phyloP scores from a whole-genome alignment of 257 asterid species.

The Gentiana straminea region DNA sequence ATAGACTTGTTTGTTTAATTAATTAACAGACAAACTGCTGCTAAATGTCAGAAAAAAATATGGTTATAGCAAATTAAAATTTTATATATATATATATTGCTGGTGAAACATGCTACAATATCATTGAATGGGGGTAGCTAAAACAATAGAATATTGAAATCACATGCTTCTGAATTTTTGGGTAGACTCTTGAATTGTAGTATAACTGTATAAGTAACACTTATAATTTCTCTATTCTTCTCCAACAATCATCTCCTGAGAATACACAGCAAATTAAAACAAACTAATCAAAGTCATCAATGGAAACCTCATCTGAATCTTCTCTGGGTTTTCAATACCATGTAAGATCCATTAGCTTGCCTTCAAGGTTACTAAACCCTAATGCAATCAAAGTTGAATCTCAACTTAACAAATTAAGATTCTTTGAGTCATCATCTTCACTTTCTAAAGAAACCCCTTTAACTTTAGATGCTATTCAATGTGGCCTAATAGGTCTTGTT shows the following conservation, averaged over 20 bases:
- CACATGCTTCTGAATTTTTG: constrained; percentile 31
- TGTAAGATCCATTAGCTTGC: constrained; percentile 69
- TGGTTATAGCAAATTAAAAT: constrained; percentile 4
- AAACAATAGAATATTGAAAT: constrained; percentile 16
- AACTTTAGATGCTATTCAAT: constrained; percentile 25
- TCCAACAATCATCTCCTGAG: neutral
- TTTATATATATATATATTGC: constrained; percentile 16
- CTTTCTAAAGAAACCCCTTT: constrained; percentile 7
- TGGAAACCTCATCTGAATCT: constrained; percentile 33
- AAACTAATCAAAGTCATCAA: neutral
- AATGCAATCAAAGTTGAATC: constrained; percentile 34
- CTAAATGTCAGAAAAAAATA: constrained; percentile 25
- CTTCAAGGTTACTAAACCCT: constrained; percentile 47
- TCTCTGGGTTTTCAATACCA: constrained; percentile 22
- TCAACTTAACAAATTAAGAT: constrained; percentile 34
- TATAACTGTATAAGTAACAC: neutral
- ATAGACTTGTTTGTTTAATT: no score
- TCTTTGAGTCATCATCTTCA: constrained; percentile 9
- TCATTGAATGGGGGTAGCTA: constrained; percentile 11
- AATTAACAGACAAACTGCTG: constrained; percentile 1
- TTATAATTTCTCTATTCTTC: neutral
- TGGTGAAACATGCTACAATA: constrained; percentile 27
- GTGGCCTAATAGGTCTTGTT: constrained; percentile 10
- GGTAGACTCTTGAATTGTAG: no score
- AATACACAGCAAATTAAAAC: constrained; percentile 6